Conservation (phyloP, 345 rosid species). For the Crucihimalaya himalaica region DNA sequence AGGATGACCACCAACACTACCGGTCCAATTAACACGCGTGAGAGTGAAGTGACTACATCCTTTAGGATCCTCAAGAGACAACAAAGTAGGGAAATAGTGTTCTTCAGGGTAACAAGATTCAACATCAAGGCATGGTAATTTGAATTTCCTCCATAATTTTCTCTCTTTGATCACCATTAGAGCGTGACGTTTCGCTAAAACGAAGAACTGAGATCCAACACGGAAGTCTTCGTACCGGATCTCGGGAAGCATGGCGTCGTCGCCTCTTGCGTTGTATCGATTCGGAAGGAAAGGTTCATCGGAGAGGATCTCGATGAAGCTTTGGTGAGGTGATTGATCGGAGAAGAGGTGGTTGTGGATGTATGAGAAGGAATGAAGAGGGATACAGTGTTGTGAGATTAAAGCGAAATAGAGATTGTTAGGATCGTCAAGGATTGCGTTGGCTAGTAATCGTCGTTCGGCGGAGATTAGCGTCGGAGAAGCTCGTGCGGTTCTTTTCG, state of each 20-base stretch:
- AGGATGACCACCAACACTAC: constrained; percentile 72
- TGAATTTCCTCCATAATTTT: constrained; percentile 77
- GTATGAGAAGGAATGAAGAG: constrained; percentile 76
- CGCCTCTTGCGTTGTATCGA: constrained; percentile 71
- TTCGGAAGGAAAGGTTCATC: constrained; percentile 58
- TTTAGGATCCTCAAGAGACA: constrained; percentile 65
- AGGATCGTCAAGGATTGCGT: constrained; percentile 78
- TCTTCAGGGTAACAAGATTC: constrained; percentile 84
- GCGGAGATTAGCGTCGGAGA: constrained; percentile 78
- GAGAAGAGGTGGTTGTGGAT: constrained; percentile 64
- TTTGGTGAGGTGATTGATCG: constrained; percentile 16
- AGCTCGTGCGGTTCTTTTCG: constrained; percentile 63
- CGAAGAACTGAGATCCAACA: constrained; percentile 90
- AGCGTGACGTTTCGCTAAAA: constrained; percentile 70
- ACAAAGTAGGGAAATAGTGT: constrained; percentile 84
- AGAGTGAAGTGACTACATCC: constrained; percentile 69
- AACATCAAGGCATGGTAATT: constrained; percentile 55
- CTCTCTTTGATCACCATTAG: constrained; percentile 60
- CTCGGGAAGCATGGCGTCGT: constrained; percentile 65
- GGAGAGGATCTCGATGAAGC: constrained; percentile 78
- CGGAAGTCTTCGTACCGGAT: constrained; percentile 59
- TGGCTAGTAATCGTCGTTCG: constrained; percentile 70
- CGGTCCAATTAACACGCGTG: constrained; percentile 89
- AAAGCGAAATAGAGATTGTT: constrained; percentile 79
- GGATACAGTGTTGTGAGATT: constrained; percentile 76